Evolutionary conservation across 495 filamentous ascomycete genomes (phyloP).

Genomic region (Gamarada debralockiae): DNA sequence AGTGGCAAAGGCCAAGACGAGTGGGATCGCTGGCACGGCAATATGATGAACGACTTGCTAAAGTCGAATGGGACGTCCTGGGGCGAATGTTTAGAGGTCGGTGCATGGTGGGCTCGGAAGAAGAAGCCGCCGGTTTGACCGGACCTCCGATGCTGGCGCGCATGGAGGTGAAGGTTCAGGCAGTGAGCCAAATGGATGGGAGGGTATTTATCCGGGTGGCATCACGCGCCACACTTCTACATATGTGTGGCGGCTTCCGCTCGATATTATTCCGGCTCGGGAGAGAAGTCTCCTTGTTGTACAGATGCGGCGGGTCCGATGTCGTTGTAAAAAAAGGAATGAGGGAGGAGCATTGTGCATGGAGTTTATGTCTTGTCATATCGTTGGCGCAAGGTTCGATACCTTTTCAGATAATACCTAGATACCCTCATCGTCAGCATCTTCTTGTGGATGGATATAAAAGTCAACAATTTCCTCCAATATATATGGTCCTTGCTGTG

Average conservation of each 20-base stretch:
- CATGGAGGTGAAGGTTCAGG: not conserved
- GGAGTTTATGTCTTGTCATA: slow-evolving; percentile 49
- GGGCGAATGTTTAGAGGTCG: slow-evolving; percentile 89
- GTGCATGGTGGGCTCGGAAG: slow-evolving; percentile 91
- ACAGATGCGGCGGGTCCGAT: not conserved
- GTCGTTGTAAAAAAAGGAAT: not conserved
- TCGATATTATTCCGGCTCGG: too few relatives aligned
- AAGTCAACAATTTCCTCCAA: not conserved
- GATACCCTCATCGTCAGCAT: slow-evolving; percentile 13
- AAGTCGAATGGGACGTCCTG: slow-evolving; percentile 72
- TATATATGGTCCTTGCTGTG: not conserved
- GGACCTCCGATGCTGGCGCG: not conserved
- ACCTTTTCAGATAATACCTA: slow-evolving; percentile 94
- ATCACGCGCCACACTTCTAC: slow-evolving; percentile 6
- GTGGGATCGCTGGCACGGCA: slow-evolving; percentile 87
- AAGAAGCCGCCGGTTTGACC: slow-evolving; percentile 16
- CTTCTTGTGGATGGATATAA: not conserved
- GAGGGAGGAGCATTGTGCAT: not conserved
- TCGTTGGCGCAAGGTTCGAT: slow-evolving; percentile 79
- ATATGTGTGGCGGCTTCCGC: too few relatives aligned
- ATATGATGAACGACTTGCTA: slow-evolving; percentile 80
- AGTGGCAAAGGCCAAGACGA: slow-evolving; percentile 86
- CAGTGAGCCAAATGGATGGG: not conserved
- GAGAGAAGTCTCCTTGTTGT: not conserved
- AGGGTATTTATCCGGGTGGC: slow-evolving; percentile 9